These are phyloP conservation scores for Fraxinus platypoda DNA, from an alignment of 305 asterid genomes.

Conservation along the genomic window DNA sequence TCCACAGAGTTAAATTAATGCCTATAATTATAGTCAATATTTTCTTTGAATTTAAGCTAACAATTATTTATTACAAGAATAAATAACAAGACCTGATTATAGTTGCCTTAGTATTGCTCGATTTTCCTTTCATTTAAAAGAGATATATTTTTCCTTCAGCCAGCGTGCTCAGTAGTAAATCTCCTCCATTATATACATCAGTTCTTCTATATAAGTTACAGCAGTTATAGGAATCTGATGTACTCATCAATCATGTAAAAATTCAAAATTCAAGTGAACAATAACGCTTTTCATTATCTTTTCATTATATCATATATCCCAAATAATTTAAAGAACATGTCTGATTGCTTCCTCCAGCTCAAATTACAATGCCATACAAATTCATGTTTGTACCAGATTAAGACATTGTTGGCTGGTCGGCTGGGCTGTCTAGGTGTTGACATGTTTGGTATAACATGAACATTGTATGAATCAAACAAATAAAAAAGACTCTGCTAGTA, in stretches of 20 bases:
- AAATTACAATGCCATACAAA: neutral
- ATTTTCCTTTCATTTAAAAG: neutral
- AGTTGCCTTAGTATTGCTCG: neutral
- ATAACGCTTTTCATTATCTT: neutral
- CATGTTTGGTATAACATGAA: neutral
- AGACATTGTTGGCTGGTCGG: neutral
- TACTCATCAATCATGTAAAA: neutral
- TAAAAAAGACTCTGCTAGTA: slow-evolving; percentile 55
- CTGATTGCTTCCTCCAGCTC: neutral
- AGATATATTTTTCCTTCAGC: neutral
- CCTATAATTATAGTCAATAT: neutral
- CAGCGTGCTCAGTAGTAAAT: neutral
- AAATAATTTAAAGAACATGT: neutral
- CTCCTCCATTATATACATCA: neutral
- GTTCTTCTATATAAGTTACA: neutral
- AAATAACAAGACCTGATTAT: neutral
- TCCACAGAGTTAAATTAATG: neutral
- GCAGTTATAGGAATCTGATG: neutral
- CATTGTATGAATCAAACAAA: neutral
- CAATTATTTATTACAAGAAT: neutral
- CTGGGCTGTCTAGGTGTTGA: neutral
- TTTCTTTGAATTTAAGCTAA: neutral
- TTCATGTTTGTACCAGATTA: neutral
- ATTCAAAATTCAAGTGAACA: neutral
- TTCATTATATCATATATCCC: neutral